Evolutionary conservation across 1,284 basidiomycete genomes (phyloP).

Genomic region (Peniophora sp.): DNA sequence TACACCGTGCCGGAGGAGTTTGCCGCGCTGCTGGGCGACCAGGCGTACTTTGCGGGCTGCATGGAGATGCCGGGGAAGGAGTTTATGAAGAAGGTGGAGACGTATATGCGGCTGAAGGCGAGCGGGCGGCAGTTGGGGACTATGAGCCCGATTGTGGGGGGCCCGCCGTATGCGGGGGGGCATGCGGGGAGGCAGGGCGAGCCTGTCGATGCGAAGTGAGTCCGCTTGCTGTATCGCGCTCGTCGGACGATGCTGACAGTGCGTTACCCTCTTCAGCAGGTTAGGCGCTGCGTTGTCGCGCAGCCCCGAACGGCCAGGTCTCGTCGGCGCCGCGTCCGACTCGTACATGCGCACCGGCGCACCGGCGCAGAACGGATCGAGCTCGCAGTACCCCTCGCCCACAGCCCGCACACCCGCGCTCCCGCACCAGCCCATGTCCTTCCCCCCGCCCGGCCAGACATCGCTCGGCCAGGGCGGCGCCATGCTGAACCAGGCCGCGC

Average conservation of each 20-base stretch:
- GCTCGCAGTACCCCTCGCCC: conserved; percentile 11
- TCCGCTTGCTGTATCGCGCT: neutral
- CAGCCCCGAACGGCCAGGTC: conserved; percentile 27
- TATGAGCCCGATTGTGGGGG: conserved; percentile 27
- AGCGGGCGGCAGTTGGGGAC: conserved; percentile 30
- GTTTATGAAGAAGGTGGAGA: conserved; percentile 85
- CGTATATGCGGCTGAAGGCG: conserved; percentile 52
- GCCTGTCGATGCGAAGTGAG: conserved; percentile 9
- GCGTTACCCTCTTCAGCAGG: conserved; percentile 9
- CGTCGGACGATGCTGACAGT: neutral
- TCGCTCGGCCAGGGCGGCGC: conserved; percentile 34
- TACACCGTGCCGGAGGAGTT: conserved; percentile 87
- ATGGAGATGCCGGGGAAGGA: conserved; percentile 84
- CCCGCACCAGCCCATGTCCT: conserved; percentile 36
- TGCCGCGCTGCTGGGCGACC: conserved; percentile 73
- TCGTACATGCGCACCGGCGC: conserved; percentile 31
- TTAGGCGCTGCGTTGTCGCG: conserved; percentile 18
- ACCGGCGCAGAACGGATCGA: conserved; percentile 30
- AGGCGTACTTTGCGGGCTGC: conserved; percentile 77
- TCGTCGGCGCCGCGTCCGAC: conserved; percentile 29
- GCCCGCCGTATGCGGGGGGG: conserved; percentile 18
- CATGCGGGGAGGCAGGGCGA: conserved; percentile 14
- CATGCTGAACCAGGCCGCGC: conserved; percentile 13
- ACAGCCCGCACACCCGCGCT: conserved; percentile 13
- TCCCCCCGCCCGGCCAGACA: conserved; percentile 25